These are phyloP conservation scores for Pseudonitzschia multistriata DNA, from an alignment of 108 stramenopile genomes.

Conservation along the genomic window DNA sequence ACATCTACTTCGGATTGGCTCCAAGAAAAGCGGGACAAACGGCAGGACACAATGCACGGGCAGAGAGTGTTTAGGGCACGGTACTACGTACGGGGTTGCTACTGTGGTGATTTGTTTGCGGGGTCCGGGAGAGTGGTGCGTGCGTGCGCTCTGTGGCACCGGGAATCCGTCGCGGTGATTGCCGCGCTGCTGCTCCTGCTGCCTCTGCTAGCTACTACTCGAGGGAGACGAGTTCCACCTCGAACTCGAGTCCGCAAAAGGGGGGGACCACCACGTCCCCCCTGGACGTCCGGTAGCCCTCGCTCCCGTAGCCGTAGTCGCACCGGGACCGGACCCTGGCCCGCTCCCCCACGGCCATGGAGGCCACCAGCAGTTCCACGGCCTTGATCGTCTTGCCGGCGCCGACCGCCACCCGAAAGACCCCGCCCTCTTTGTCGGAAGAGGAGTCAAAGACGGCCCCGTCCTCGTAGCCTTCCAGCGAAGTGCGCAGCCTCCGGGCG, in stretches of 20 bases:
- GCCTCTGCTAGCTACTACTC: no score
- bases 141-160: no score
- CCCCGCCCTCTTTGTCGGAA: background rate
- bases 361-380: constrained; percentile 41
- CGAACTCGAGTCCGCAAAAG: constrained; percentile 59
- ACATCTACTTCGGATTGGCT: no score
- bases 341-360: constrained; percentile 46
- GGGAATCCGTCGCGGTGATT: no score
- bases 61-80: no score
- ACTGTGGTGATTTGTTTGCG: no score
- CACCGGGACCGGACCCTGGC: constrained; percentile 41
- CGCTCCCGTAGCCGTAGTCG: constrained; percentile 65
- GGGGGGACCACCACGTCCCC: constrained; percentile 64
- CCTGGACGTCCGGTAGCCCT: constrained; percentile 46
- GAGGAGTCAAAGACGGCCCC: constrained; percentile 54
- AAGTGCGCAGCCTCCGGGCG: constrained; percentile 35
- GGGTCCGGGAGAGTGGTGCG: no score
- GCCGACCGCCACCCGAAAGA: constrained; percentile 38
- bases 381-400: constrained; percentile 42
- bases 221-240: constrained; percentile 32
- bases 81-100: no score
- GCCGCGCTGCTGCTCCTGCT: no score
- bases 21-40: no score
- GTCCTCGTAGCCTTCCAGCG: constrained; percentile 26
- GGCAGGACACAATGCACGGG: no score